Evolutionary conservation across 768 basidiomycete genomes (phyloP), one percentile per base, ranked within the genome.

Genomic region (Leucocoprinus leucothites): DNA sequence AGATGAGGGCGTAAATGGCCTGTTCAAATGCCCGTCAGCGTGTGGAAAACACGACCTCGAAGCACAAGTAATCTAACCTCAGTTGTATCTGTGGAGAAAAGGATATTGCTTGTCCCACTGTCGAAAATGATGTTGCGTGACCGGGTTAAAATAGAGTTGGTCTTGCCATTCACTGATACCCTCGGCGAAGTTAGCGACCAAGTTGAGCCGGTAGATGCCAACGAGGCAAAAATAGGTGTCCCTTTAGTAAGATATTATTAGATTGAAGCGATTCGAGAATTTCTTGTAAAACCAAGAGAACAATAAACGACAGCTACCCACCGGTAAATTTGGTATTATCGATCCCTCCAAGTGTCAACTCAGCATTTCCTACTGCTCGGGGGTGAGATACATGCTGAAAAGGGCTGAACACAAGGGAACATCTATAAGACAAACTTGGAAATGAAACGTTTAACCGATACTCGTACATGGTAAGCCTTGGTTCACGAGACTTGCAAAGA

Each of bases 1-100:
- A 83, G 52, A 84, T 82, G 58, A 80, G 71, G 24, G 81, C 74
- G 61, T 83, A 80, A 52, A 84, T 79, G 8, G 79, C 80, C 77
- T 82, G 60, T 49, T 5, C n/a, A 9, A 58, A 41, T 46, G 31
- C 28, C 25, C 43, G 52, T 62, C 22, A 51, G 59, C 26, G 24
- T 26, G 45, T 55, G 47, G 24, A 55, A 35, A 47, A 28, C 34
- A 21, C 47, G 53, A 41, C 46, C n/a, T 38, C 38, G 38, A 31
- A 36, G 28, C 38, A 42, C 19, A 43, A 28, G 49, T 24, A 44
- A 53, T 43, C 58, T 57, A 60, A 76, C 81, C 65, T 79, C 74
- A 8, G 82, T 69, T 18, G 78, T 81, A 38, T 65, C 62, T 19
- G 78, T 76, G 41, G 75, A 70, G 54, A 83, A 79, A 19, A 82